Evolutionary conservation across 352 stramenopile genomes (phyloP).

Genomic region (Globisporangium solare): DNA sequence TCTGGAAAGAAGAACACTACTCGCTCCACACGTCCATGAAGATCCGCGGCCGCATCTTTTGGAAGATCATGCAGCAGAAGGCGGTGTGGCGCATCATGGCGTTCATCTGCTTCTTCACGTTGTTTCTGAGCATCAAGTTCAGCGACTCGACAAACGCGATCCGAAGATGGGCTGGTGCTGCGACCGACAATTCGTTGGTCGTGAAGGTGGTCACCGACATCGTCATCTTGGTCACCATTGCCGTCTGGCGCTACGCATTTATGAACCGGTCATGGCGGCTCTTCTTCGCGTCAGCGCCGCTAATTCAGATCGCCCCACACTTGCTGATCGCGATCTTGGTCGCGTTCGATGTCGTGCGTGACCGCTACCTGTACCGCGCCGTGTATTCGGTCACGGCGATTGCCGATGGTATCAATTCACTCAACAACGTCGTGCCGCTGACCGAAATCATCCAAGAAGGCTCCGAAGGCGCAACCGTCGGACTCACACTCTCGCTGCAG

Average conservation of each 20-base stretch:
- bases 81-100: slow-evolving; percentile 60
- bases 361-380: slow-evolving; percentile 5
- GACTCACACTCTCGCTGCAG: slow-evolving; percentile 18
- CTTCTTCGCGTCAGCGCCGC: slow-evolving; percentile 22
- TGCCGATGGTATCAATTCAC: slow-evolving; percentile 13
- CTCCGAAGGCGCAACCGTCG: slow-evolving; percentile 16
- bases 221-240: slow-evolving; percentile 14
- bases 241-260: slow-evolving; percentile 20
- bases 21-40: slow-evolving; percentile 55
- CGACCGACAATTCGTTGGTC: slow-evolving; percentile 21
- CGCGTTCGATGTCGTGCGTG: slow-evolving; percentile 3
- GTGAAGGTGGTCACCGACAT: slow-evolving; percentile 15
- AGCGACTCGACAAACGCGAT: slow-evolving; percentile 12
- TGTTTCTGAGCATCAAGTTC: slow-evolving; percentile 37
- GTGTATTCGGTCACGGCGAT: slow-evolving; percentile 13
- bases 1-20: slow-evolving; percentile 66
- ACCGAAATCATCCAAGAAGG: slow-evolving; percentile 23
- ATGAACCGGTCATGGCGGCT: slow-evolving; percentile 20
- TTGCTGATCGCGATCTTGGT: slow-evolving; percentile 13
- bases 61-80: slow-evolving; percentile 78
- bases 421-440: slow-evolving; percentile 20
- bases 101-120: slow-evolving; percentile 42
- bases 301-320: slow-evolving; percentile 15
- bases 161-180: slow-evolving; percentile 7
- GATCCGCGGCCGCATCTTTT: slow-evolving; percentile 56